Base-by-base conservation (phyloP, 1,139 yeast species). In the Candida mesenterica region DNA sequence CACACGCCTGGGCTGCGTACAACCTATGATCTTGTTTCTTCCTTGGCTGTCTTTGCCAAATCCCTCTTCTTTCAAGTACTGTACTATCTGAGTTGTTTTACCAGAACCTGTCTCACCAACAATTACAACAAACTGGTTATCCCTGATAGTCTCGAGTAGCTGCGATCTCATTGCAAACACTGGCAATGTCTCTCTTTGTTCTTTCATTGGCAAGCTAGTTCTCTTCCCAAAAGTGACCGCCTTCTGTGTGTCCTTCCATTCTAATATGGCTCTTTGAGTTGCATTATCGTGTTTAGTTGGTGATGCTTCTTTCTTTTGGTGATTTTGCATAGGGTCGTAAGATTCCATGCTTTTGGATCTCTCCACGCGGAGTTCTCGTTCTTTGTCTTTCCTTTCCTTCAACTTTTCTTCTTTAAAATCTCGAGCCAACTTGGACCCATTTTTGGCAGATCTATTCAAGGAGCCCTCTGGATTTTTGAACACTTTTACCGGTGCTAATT, bases 391-490 rank as follows among this genome's bases (percentile, higher is more conserved):
- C 40, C 69, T 70, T 41, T 74, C 74, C 39, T 69, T 65, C 5
- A 67, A 24, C 45, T 79, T 77, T 43, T 74, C 72, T 32, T 83
- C 89, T 46, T 82, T 75, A 37, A 81, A 70, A 33, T 82, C 83
- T 40, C 68, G 71, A 36, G 92, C 84, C 22, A 84, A 59, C 25
- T 71, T 64, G 0, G 96, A 85, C 0, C 97, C 96, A 30, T 76
- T 68, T 65, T 73, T 68, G 0, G 97, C 97, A 4, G 87, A 82
- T 48, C 92, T 67, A 37, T 72, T 74, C 58, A 90, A 59, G 0
- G 95, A 77, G 0, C 96, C 96, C 45, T 83, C 89, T 0, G 95
- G 94, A 15, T 82, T 77, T 44, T 75, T 78, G 7, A 77, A 69
- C 8, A 83, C 75, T 40, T 75, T 67, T 9, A 80, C 69, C 1